A percentile compares a stretch with the other conserved stretches of the same genome.
These are phyloP conservation scores for Colletotrichum eremochloae DNA, from an alignment of 2,329 filamentous ascomycete genomes.

Conservation along the genomic window DNA sequence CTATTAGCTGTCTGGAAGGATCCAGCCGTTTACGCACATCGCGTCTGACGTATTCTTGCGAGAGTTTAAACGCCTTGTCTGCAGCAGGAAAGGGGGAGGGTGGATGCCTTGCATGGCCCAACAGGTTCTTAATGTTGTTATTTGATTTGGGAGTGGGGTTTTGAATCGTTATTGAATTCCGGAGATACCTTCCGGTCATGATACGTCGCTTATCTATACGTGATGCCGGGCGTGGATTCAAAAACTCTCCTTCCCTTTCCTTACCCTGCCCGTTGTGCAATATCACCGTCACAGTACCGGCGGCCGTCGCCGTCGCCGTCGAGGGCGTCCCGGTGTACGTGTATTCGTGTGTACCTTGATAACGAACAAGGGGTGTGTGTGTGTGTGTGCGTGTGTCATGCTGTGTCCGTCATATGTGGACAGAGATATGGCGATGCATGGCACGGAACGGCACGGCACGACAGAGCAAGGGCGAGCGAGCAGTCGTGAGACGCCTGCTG, in stretches of 20 bases:
- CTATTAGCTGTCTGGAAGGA: neutral
- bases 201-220: neutral
- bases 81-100: neutral
- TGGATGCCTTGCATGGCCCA: neutral
- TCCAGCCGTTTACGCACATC: conserved; percentile 16
- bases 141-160: neutral
- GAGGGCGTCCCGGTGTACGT: neutral
- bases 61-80: neutral
- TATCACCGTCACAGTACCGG: neutral
- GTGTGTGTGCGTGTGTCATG: too few species aligned
- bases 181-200: neutral
- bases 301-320: neutral
- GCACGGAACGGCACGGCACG: neutral
- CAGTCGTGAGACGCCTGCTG: neutral
- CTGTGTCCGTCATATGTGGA: neutral
- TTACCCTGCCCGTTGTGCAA: neutral
- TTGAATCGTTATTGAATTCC: neutral
- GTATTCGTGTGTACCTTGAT: neutral
- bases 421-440: neutral
- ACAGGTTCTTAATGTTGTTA: neutral
- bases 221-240: neutral
- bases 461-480: neutral
- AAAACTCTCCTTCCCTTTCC: neutral
- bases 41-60: neutral
- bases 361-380: neutral